Base-by-base conservation (phyloP, 2,329 filamentous ascomycete genomes). In the Exophiala viscosa region DNA sequence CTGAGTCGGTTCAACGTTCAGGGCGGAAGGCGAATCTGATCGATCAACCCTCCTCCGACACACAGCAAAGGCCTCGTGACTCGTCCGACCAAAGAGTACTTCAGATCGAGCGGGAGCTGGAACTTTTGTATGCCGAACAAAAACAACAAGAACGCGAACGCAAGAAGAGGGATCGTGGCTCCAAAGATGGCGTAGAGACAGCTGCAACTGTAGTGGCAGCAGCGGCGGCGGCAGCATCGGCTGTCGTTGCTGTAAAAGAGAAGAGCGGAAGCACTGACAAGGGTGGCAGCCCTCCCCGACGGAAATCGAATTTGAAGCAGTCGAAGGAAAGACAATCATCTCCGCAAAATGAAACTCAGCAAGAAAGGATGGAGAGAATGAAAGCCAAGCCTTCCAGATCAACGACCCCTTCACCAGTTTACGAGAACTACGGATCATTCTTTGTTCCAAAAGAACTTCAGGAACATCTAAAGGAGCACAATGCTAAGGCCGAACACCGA, bases 151-250 rank as follows among this genome's bases (percentile, higher is more conserved):
- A 57, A 49, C 39, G 38, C 18, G 50, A 55, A 31, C 44, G 52
- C 34, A 53, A 45, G 35, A 38, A 48, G 18, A 46, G 45, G 10
- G 11, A 36, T n/a, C 40, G 34, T 39, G 75, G 75, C 28, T 78
- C 75, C 18, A 76, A 76, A 3, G 76, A 75, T 8, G 68, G 78
- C 15, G 77, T 77, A 7, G 23, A 28, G 23, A n/a, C 8, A 11
- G 77, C 75, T 36, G 71, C 70, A 18, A 69, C 75, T 50, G 66
- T 70, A 35, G 74, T 72, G 40, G 70, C 76, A 44, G 70, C 74
- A 45, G 67, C 72, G 10, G 66, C 63, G 38, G 65, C 62, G 11
- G 62, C 65, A 44, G 64, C 62, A 28, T 53, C 63, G 49, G 31
- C 60, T 28, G 36, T 28, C 28, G 15, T 47, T 11, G 39, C 40